These are phyloP conservation scores for Tephrocybe sp. DNA, from an alignment of 768 basidiomycete species.

Conservation along the genomic window DNA sequence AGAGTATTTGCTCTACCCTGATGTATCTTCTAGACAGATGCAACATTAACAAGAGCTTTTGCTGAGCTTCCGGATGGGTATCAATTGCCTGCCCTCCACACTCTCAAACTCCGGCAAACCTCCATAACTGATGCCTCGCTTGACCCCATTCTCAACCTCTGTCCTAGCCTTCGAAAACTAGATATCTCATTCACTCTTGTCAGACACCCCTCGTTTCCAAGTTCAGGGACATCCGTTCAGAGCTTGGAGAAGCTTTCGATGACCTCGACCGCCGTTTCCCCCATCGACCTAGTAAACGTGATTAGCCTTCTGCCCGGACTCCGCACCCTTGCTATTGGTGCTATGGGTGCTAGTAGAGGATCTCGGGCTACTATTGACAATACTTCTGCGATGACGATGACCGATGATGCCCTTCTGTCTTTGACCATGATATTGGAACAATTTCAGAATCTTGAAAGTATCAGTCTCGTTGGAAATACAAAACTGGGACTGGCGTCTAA, in stretches of 20 bases:
- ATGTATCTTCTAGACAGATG: conserved; percentile 46
- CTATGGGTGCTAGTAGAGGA: conserved; percentile 49
- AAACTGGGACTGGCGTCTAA: conserved; percentile 47
- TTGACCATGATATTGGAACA: conserved; percentile 40
- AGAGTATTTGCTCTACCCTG: not conserved
- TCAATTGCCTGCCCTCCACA: conserved; percentile 40
- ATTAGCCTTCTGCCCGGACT: conserved; percentile 39
- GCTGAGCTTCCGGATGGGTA: conserved; percentile 21
- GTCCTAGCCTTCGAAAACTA: conserved; percentile 50
- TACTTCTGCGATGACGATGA: conserved; percentile 53
- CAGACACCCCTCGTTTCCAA: conserved; percentile 31
- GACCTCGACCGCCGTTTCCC: conserved; percentile 49
- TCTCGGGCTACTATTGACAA: conserved; percentile 43
- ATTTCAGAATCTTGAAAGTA: conserved; percentile 40
- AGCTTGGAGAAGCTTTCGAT: conserved; percentile 60
- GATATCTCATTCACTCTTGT: conserved; percentile 66
- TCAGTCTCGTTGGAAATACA: conserved; percentile 64
- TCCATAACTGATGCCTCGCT: conserved; percentile 49
- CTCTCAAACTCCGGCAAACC: conserved; percentile 58
- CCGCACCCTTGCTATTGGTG: conserved; percentile 53
- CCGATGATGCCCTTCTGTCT: conserved; percentile 41
- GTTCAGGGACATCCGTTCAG: conserved; percentile 13
- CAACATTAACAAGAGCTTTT: conserved; percentile 48
- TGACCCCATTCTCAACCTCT: conserved; percentile 37
- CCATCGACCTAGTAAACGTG: conserved; percentile 37